Evolutionary conservation across 768 basidiomycete genomes (phyloP), one percentile per base, ranked within the genome.

Genomic region (Russula earlei): DNA sequence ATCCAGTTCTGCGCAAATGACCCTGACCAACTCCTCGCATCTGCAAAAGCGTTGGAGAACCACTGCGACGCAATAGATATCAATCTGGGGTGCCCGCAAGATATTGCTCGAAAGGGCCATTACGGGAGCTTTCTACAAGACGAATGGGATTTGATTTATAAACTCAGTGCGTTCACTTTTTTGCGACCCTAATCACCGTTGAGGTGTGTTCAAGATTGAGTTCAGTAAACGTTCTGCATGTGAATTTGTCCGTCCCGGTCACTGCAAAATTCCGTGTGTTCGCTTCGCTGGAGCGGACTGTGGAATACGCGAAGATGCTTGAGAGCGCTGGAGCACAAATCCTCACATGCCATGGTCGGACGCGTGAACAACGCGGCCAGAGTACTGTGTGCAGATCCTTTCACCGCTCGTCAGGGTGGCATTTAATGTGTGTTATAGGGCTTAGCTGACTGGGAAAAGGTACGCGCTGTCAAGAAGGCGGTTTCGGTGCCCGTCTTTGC

Each of bases 241-340:
- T 72, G 34, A 87, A 93, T 62, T 80, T 99, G 6, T 76, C 79
- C 1, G 74, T 96, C n/a, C 96, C 96, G 2, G 92, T 98, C 2
- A 96, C 93, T 0, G 96, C 92, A 43, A 98, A 99, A 67, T 96
- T 97, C 69, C 83, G 96, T 8, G 83, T 95, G 2, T 97, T 94
- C 68, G 80, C 87, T 1, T 83, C 84, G 0, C 68, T 90, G 25
- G 86, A 89, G 64, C 87, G 86, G 71, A 97, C 95, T 0, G 84
- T 98, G 1, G 85, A 83, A 59, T 99, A 99, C 62, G 96, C 96
- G 2, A 80, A 87, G 66, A 96, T 98, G 93, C 81, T 99, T 38
- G 93, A 96, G 71, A 73, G 82, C 0, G 93, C 96, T 0, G 96
- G 96, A 0, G 96, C 95, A 0, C 94, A 98, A 66, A 91, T 97